Conservation (phyloP, 306 rosid species). For the Styphnolobium japonicum region DNA sequence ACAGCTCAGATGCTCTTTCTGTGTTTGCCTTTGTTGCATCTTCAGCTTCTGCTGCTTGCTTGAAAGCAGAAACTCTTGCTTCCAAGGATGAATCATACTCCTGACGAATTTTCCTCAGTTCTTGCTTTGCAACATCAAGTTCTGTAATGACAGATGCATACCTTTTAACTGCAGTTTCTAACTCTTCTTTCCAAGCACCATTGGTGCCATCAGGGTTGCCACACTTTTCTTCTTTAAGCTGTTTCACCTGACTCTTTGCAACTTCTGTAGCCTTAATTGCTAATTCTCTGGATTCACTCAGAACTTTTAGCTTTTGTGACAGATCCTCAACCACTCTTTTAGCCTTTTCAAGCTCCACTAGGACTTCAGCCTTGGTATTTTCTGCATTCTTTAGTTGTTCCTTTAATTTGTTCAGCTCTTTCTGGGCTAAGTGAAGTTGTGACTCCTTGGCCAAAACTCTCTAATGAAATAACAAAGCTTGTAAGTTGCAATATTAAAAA, state of each 20-base stretch:
- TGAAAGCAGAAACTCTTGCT: constrained; percentile 54
- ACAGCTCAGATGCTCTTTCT: constrained; percentile 53
- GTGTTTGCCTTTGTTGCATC: constrained; percentile 49
- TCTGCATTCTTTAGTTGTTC: constrained; percentile 61
- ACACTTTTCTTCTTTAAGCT: constrained; percentile 44
- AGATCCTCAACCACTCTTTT: constrained; percentile 50
- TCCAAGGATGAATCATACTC: constrained; percentile 56
- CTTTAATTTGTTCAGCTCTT: constrained; percentile 62
- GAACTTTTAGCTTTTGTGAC: constrained; percentile 42
- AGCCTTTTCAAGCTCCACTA: constrained; percentile 58
- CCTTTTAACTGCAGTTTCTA: constrained; percentile 50
- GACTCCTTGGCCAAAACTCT: constrained; percentile 59
- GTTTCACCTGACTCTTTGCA: constrained; percentile 46
- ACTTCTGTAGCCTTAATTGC: constrained; percentile 48
- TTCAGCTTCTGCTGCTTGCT: constrained; percentile 61
- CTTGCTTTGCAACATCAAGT: constrained; percentile 68
- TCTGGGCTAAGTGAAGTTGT: constrained; percentile 58
- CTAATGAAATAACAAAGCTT: constrained; percentile 36
- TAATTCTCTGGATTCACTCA: constrained; percentile 50
- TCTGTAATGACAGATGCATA: constrained; percentile 45
- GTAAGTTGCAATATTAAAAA: neutral
- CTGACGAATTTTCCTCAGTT: constrained; percentile 52
- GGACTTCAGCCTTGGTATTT: constrained; percentile 62
- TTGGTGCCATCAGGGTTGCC: constrained; percentile 31
- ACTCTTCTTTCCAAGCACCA: constrained; percentile 49